Base-by-base conservation (phyloP, 176 grass and related monocot species). In the Hsuehochloa calcarea region DNA sequence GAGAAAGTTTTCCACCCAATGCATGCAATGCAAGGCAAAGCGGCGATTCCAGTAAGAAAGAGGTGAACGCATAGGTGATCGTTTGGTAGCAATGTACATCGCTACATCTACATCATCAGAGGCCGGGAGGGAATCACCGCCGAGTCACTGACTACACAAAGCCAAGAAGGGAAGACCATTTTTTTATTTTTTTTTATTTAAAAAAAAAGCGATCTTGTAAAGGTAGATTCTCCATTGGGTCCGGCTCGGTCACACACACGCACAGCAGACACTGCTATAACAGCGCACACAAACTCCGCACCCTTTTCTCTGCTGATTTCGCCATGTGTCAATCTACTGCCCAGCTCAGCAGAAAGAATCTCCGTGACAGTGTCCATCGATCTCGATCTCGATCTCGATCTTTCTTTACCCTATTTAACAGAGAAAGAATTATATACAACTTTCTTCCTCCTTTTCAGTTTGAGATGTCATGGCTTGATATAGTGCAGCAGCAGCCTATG, bases 321-420 rank as follows among this genome's bases (percentile, higher is more conserved):
- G 54, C 65, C 74, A 11, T 68, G 80, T 79, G 80, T 79, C 79
- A 52, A 90, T 83, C 78, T 56, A 80, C 27, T 20, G 13, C 23
- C 43, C 72, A 20, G 78, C 60, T 68, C 72, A 4, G 76, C 64
- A 58, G 77, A 76, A 83, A 88, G 89, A 88, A 88, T 88, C 86
- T 56, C 75, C 79, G 17, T 51, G 72, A 13, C 56, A 13, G 45
- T 66, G 71, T 26, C 13, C 61, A 66, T 72, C 35, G 10, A 44
- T 44, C 10, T 44, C 10, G 41, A 44, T n/a, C n/a, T n/a, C 0
- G 22, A 44, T 40, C 43, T 44, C 67, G 17, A 27, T 19, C 58
- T 60, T 6, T 19, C 46, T 86, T 47, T 31, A 19, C n/a, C 46
- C 25, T 43, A 37, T 55, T 17, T 8, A 63, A 2, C n/a, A 69